Conservation (phyloP, 2,329 filamentous ascomycete species). For the Nakataea oryzae region DNA sequence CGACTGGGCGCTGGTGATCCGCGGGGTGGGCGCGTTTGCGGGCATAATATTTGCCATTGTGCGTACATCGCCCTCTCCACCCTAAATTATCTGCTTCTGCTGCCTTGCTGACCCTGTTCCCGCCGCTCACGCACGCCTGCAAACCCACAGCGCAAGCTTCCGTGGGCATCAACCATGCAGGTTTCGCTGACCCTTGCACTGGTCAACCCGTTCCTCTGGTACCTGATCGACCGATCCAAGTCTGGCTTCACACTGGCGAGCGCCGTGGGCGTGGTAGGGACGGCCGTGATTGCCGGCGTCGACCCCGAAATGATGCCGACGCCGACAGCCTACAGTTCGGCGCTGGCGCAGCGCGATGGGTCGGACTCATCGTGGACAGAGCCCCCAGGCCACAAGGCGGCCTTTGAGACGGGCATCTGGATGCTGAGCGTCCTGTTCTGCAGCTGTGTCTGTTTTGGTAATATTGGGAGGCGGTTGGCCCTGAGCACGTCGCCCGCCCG, state of each 20-base stretch:
- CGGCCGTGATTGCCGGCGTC: slow-evolving; percentile 61
- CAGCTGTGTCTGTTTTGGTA: slow-evolving; percentile 91
- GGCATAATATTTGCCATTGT: slow-evolving; percentile 65
- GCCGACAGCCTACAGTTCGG: slow-evolving; percentile 32
- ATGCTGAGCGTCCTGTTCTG: slow-evolving; percentile 90
- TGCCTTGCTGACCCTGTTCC: not conserved
- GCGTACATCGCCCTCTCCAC: slow-evolving; percentile 27
- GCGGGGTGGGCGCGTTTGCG: slow-evolving; percentile 49
- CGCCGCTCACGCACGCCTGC: too few species aligned
- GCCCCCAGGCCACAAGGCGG: slow-evolving; percentile 35
- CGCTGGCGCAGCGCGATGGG: not conserved
- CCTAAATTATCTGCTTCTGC: not conserved
- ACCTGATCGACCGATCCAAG: slow-evolving; percentile 82
- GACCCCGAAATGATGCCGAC: slow-evolving; percentile 70
- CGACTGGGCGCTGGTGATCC: slow-evolving; percentile 61
- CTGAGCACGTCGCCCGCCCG: slow-evolving; percentile 31
- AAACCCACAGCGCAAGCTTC: slow-evolving; percentile 60
- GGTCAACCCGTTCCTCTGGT: slow-evolving; percentile 91
- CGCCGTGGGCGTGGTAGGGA: slow-evolving; percentile 63
- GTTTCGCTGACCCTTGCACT: slow-evolving; percentile 81
- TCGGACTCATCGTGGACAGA: not conserved
- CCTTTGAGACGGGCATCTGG: slow-evolving; percentile 70
- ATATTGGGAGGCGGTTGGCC: slow-evolving; percentile 77
- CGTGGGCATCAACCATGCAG: slow-evolving; percentile 93
- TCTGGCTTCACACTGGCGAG: slow-evolving; percentile 74